phyloP scores from a whole-genome alignment of 2,329 filamentous ascomycete genomes.

The Colletotrichum nymphaeae region DNA sequence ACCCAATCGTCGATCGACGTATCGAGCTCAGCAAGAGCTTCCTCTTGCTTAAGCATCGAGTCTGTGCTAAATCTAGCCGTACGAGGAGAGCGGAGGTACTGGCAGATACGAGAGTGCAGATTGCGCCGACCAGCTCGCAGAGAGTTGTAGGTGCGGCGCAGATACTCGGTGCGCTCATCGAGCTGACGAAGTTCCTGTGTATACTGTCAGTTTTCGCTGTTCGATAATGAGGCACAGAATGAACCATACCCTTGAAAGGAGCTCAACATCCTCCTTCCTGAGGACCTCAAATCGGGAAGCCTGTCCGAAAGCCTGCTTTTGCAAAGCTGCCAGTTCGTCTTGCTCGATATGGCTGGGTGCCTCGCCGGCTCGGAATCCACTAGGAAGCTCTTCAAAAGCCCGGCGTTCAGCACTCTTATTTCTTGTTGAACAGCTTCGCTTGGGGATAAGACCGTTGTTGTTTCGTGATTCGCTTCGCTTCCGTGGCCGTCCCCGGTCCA shows the following conservation, averaged over 20 bases:
- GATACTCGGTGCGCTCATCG: constrained; percentile 83
- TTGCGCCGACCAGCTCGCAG: constrained; percentile 81
- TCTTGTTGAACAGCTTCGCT: constrained; percentile 48
- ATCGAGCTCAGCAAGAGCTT: constrained; percentile 81
- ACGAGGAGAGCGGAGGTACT: constrained; percentile 78
- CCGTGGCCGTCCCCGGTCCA: constrained; percentile 71
- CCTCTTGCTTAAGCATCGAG: constrained; percentile 82
- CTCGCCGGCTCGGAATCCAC: constrained; percentile 66
- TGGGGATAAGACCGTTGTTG: constrained; percentile 50
- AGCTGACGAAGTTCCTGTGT: constrained; percentile 76
- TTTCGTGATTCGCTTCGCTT: constrained; percentile 60
- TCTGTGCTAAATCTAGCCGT: constrained; percentile 79
- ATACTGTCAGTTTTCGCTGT: not conserved
- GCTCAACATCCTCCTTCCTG: constrained; percentile 70
- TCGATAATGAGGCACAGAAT: not conserved
- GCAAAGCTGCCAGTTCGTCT: constrained; percentile 62
- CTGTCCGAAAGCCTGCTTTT: constrained; percentile 72
- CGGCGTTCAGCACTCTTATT: constrained; percentile 62
- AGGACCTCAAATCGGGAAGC: constrained; percentile 74
- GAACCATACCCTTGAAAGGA: constrained; percentile 68
- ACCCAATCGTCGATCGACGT: constrained; percentile 85
- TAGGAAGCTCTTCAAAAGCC: constrained; percentile 71
- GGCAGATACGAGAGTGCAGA: constrained; percentile 81
- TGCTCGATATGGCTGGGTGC: constrained; percentile 59
- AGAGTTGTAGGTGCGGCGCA: constrained; percentile 80